Conservation (phyloP, 805 yeast genomes). For the Pichia kluyveri region DNA sequence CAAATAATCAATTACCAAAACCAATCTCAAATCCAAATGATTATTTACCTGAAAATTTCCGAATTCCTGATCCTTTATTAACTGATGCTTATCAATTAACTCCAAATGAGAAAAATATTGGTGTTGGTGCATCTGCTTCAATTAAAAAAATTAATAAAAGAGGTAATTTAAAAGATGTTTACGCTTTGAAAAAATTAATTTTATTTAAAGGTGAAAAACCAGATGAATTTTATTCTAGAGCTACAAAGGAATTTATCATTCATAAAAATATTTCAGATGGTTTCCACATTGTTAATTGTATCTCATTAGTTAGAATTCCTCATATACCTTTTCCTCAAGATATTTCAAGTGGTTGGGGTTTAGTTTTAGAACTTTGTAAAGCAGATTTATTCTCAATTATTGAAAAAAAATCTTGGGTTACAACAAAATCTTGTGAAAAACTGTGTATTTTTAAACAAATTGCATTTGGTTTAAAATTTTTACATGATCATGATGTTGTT, state of each 20-base stretch:
- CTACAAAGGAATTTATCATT: constrained; percentile 60
- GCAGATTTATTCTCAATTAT: constrained; percentile 53
- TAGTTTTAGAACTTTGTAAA: constrained; percentile 56
- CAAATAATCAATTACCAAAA: constrained; percentile 41
- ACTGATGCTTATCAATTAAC: constrained; percentile 48
- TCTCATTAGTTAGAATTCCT: constrained; percentile 49
- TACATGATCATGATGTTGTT: constrained; percentile 74
- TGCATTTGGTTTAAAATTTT: constrained; percentile 51
- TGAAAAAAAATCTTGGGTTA: constrained; percentile 53
- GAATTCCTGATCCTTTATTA: constrained; percentile 42
- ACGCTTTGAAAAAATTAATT: constrained; percentile 62
- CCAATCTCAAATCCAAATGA: constrained; percentile 70
- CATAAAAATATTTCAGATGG: constrained; percentile 46
- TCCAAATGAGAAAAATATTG: constrained; percentile 42
- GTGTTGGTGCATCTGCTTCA: constrained; percentile 69
- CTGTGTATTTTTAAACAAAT: constrained; percentile 70
- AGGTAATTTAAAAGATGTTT: constrained; percentile 24
- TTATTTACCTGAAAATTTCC: constrained; percentile 47
- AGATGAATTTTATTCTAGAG: constrained; percentile 63
- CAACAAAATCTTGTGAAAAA: constrained; percentile 41
- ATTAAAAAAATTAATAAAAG: constrained; percentile 44
- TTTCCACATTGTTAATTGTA: constrained; percentile 57
- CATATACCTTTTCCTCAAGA: constrained; percentile 44
- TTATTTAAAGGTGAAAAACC: constrained; percentile 58
- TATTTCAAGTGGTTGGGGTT: constrained; percentile 73